Percentiles rank a stretch among this genome's conserved stretches.
Conservation (phyloP, 2,329 filamentous ascomycete genomes). For the Cryoendolithus antarcticus region DNA sequence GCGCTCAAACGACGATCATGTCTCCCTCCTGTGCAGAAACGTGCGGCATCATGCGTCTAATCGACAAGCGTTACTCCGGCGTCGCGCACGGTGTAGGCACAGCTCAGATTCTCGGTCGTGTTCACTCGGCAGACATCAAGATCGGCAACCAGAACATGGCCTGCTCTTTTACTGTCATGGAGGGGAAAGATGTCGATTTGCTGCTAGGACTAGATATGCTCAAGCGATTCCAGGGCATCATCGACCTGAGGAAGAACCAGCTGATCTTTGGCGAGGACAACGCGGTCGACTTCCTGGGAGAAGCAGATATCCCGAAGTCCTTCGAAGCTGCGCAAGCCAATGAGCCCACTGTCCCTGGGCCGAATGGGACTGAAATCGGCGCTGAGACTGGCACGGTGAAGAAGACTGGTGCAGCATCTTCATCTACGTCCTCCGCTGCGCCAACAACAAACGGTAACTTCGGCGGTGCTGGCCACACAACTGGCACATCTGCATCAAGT, state of each 20-base stretch:
- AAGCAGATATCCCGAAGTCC: constrained; percentile 85
- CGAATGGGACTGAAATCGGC: constrained; percentile 80
- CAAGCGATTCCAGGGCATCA: constrained; percentile 84
- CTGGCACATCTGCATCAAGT: constrained; percentile 9
- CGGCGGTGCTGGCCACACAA: constrained; percentile 21
- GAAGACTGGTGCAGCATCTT: constrained; percentile 32
- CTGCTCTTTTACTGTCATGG: constrained; percentile 98
- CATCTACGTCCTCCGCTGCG: constrained; percentile 14
- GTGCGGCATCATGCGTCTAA: constrained; percentile 91
- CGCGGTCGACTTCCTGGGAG: constrained; percentile 79
- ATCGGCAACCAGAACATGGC: constrained; percentile 78
- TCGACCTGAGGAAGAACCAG: constrained; percentile 74
- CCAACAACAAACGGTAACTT: constrained; percentile 12
- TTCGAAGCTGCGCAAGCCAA: constrained; percentile 57
- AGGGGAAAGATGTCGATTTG: constrained; percentile 90
- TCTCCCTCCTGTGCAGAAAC: constrained; percentile 81
- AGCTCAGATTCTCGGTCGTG: constrained; percentile 83
- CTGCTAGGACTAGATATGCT: constrained; percentile 93
- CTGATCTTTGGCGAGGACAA: constrained; percentile 64
- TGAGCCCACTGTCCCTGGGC: constrained; percentile 74
- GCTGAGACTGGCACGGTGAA: constrained; percentile 67
- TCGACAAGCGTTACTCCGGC: constrained; percentile 84
- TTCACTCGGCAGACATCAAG: constrained; percentile 89
- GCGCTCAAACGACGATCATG: constrained; percentile 98
- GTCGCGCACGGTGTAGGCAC: constrained; percentile 90